Evolutionary conservation across 768 basidiomycete genomes (phyloP), one percentile per base, ranked within the genome.

Genomic region (Sistotremastrum suecicum): DNA sequence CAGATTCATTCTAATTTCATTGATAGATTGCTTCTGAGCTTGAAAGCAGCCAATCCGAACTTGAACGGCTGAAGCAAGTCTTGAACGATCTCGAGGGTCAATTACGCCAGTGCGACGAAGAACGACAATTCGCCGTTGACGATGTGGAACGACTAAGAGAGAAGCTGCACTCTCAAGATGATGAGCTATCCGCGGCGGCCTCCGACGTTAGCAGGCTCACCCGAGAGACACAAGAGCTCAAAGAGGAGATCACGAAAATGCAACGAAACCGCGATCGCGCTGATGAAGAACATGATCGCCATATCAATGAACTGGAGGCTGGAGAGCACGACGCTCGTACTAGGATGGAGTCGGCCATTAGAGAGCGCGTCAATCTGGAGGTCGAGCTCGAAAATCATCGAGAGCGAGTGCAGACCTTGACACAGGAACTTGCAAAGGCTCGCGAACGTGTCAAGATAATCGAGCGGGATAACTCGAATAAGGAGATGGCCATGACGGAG

Each of bases 381-480:
- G 63, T 74, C 5, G 70, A 73, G 51, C 57, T 71, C 36, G 65
- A 61, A 38, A 63, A 66, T 9, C 63, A 69, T 42, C 66, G 68
- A 47, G 76, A 80, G 41, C 67, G 75, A 8, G 62, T 76, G 8
- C 56, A 51, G 10, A 63, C 63, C 4, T 61, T 81, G 50, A 67
- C 71, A 46, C 70, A 70, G 12, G 83, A 86, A 52, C 60, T 78
- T 5, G 76, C 80, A 47, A 64, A 68, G 9, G 59, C 84, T 39
- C 67, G 76, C 43, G 60, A 67, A 44, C 80, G 82, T 46, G 66
- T 86, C 11, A 81, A 82, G 48, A 70, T 72, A 10, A 61, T 92
- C 44, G 76, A 87, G 59, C 75, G 83, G 52, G 82, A 85, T 56
- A 89, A 83, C 54, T 83, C 89, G 7, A 78, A 80, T 48, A 83